Conservation (phyloP, 169 alveolate species). For the Plasmodium yoelii region DNA sequence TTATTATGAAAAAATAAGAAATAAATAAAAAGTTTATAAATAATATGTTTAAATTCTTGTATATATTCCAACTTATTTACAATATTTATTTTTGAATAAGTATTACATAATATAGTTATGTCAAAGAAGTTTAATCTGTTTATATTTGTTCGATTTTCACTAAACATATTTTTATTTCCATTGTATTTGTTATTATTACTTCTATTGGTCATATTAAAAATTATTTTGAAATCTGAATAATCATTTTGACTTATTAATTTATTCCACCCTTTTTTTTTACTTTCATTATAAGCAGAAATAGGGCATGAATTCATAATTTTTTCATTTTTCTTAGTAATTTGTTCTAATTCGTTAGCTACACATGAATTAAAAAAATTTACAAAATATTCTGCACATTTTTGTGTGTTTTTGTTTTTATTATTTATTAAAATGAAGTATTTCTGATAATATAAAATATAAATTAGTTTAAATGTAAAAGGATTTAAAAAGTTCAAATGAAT, state of each 20-base stretch:
- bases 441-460: constrained; percentile 32
- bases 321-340: not conserved
- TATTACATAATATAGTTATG: constrained; percentile 58
- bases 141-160: constrained; percentile 6
- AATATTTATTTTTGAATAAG: constrained; percentile 41
- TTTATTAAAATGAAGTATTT: constrained; percentile 1
- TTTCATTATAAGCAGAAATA: not conserved
- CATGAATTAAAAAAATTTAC: not conserved
- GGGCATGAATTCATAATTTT: not conserved
- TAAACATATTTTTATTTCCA: not conserved
- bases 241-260: not conserved
- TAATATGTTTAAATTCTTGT: constrained; percentile 30
- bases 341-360: too few species aligned
- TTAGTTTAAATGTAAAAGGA: constrained; percentile 33
- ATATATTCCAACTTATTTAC: constrained; percentile 16
- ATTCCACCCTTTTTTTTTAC: not conserved
- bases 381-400: not conserved
- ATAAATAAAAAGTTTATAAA: constrained; percentile 61
- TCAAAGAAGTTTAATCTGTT: constrained; percentile 37
- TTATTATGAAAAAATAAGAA: constrained; percentile 28
- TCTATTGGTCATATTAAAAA: too few species aligned
- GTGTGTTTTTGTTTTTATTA: constrained; percentile 1
- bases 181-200: too few species aligned
- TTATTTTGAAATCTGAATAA: not conserved
- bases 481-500: constrained; percentile 30